Evolutionary conservation across 306 rosid species (phyloP), one percentile per base, ranked within the genome.

Genomic region (Abrus precatorius): DNA sequence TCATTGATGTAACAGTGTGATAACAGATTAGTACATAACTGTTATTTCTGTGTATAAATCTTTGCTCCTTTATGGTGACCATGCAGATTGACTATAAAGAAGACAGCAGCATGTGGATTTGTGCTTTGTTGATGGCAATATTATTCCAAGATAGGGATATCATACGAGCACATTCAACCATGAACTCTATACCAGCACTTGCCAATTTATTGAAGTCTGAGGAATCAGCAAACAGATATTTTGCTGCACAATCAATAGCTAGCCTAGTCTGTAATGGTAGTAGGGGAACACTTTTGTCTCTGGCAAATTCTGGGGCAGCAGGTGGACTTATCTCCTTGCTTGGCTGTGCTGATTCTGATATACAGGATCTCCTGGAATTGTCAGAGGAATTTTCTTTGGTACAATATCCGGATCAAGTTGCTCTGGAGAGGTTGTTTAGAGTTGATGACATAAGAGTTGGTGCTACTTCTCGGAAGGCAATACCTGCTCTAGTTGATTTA

Each of bases 241-340:
- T 95, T 87, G 96, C 99, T 76, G 99, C 98, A 55, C 99, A 95
- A 84, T 89, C 95, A 61, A 82, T 91, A 36, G 94, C 98, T 76
- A 95, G 99, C 91, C 85, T 95, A 55, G 97, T 95, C 84, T 95
- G 99, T 87, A 95, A 95, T 87, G 99, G 99, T 74, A 95, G 99
- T 90, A 89, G 99, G 84, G 99, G 99, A 68, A 95, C 99, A 47
- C 98, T 95, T 73, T 84, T 95, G 62, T 95, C 99, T 56, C 96
- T 95, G 68, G 98, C 98, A 34, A 95, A 95, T 86, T 95, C 99
- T 47, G 99, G 99, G 75, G 98, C 92, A 44, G 98, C 99, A 1
- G 88, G 87, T 60, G 98, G 99, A 80, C 92, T 95, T 49, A 93
- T 95, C 78, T 88, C 99, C 67, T 82, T 95, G 65, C 99, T 95